Base-by-base conservation (phyloP, 2,329 filamentous ascomycete species). In the Coccinonectria pachysandricola region DNA sequence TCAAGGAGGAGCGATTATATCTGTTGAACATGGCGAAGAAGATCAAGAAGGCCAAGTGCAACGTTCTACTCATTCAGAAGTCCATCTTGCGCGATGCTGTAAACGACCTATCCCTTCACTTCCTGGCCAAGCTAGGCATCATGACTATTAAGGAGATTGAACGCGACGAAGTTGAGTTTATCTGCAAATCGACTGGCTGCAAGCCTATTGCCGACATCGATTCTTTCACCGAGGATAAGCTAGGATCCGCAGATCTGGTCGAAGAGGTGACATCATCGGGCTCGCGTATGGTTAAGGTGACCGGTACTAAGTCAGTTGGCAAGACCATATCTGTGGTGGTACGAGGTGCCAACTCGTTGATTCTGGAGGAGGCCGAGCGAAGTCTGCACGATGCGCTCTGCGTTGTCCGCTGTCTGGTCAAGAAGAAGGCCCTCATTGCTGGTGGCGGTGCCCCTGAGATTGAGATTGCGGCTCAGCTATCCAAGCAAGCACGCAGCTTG, bases 11-110 rank as follows among this genome's bases (percentile, higher is more conserved):
- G 67, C 84, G 91, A 43, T 83, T 91, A 45, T 98, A 98, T 61
- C 75, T 98, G 39, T 73, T 98, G 32, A 96, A 96, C 68, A 83
- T 98, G 75, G 87, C 92, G 53, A 96, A 98, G 75, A 98, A 96
- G 72, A 98, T 98, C 60, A 95, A 96, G 66, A 98, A 96, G 71
- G 87, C 91, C 43, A 98, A 96, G 68, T 98, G 91, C 65, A 98
- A 98, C 49, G 91, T 98, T 21, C 76, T 96, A 22, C 69, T 98
- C 43, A 96, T 98, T 45, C 91, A 98, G 54, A 98, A 98, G 64
- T 96, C 88, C 9, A 98, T 98, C 46, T 75, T 98, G 32, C 79
- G 91, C 45, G 91, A 98, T 50, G 91, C 91, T 18, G 87, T 98
- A 56, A 98, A 98, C 64, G 91, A 98, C 48, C 71, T 98, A 32